phyloP scores from a whole-genome alignment of 2,329 filamentous ascomycete species.

The Lecanicillium sp. region DNA sequence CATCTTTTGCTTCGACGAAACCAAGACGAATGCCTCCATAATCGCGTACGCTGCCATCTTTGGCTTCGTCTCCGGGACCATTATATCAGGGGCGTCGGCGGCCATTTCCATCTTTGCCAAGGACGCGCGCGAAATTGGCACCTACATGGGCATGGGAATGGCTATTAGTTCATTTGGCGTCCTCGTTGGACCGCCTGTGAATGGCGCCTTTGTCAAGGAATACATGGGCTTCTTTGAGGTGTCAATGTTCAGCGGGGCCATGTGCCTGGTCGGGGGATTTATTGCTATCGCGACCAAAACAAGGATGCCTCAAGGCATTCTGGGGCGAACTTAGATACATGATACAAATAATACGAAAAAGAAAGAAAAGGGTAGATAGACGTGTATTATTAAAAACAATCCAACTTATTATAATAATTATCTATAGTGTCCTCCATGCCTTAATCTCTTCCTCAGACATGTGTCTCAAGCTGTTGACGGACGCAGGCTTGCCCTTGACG shows the following conservation, averaged over 20 bases:
- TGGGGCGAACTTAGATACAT: constrained; percentile 18
- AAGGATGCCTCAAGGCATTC: constrained; percentile 16
- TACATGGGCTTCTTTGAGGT: constrained; percentile 28
- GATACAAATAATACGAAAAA: no score
- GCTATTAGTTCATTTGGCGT: constrained; percentile 36
- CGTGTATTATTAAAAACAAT: no score
- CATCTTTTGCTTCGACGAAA: constrained; percentile 8
- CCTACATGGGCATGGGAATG: constrained; percentile 48
- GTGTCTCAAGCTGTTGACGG: constrained; percentile 71
- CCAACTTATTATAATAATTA: no score
- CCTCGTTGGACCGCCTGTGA: constrained; percentile 35
- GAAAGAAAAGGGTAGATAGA: no score
- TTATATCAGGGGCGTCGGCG: constrained; percentile 35
- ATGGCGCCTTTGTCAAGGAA: constrained; percentile 29
- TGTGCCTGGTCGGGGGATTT: constrained; percentile 17
- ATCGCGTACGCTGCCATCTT: constrained; percentile 26
- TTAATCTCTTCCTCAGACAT: constrained; percentile 60
- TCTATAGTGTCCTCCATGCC: constrained; percentile 44
- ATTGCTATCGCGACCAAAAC: constrained; percentile 17
- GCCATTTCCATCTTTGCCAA: constrained; percentile 50
- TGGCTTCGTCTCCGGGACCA: constrained; percentile 30
- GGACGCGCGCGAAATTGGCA: constrained; percentile 48
- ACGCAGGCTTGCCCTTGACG: constrained; percentile 63
- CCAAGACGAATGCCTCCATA: constrained; percentile 20
- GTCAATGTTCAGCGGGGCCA: constrained; percentile 18